phyloP scores from a whole-genome alignment of 2,329 filamentous ascomycete species.

The Xylaria arbuscula region DNA sequence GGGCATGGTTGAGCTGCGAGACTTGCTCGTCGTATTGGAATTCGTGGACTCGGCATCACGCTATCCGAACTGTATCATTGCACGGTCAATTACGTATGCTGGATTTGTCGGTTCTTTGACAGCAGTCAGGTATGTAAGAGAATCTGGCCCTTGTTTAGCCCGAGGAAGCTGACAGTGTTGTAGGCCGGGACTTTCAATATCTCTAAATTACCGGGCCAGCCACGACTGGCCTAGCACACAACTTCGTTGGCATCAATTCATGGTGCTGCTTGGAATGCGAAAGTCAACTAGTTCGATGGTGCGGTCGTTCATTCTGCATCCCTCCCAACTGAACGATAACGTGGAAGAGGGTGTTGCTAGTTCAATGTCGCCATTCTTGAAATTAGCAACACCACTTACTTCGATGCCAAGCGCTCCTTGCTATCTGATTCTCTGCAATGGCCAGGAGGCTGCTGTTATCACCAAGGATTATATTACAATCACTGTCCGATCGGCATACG shows the following conservation, averaged over 20 bases:
- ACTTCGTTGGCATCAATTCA: slow-evolving; percentile 60
- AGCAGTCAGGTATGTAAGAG: slow-evolving; percentile 55
- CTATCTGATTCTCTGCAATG: slow-evolving; percentile 67
- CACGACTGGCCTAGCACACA: slow-evolving; percentile 57
- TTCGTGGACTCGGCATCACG: slow-evolving; percentile 53
- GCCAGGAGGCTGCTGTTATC: slow-evolving; percentile 58
- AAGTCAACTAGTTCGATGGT: slow-evolving; percentile 65
- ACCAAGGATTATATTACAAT: slow-evolving; percentile 66
- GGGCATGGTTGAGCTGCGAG: slow-evolving; percentile 63
- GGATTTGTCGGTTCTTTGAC: slow-evolving; percentile 64
- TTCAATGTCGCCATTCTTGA: slow-evolving; percentile 17
- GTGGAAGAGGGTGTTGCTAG: slow-evolving; percentile 4
- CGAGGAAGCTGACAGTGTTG: slow-evolving; percentile 11
- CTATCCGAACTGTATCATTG: slow-evolving; percentile 54
- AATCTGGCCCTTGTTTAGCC: background rate
- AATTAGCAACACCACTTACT: slow-evolving; percentile 49
- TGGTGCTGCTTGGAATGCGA: slow-evolving; percentile 65
- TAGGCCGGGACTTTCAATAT: slow-evolving; percentile 57
- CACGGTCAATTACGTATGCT: slow-evolving; percentile 61
- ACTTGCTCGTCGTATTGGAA: slow-evolving; percentile 63
- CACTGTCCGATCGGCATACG: slow-evolving; percentile 55
- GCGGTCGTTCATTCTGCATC: slow-evolving; percentile 49
- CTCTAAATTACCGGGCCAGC: slow-evolving; percentile 62
- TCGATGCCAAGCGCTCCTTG: slow-evolving; percentile 61
- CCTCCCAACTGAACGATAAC: background rate